Conservation (phyloP, 345 rosid species). For the Theobroma cacao region DNA sequence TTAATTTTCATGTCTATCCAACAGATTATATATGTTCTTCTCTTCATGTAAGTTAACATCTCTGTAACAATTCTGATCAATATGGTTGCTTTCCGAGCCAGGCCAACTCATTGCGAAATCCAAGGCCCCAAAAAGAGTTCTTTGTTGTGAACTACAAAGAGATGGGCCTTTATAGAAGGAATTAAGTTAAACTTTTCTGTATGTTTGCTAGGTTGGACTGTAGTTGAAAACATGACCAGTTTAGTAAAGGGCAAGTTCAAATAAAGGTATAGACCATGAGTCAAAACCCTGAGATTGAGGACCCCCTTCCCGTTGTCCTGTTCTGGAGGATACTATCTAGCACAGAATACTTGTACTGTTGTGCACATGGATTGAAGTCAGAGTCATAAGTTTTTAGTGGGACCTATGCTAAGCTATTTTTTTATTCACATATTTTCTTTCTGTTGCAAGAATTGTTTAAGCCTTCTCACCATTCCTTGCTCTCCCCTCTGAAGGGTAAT, state of each 20-base stretch:
- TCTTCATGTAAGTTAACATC: not conserved
- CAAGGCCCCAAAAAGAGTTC: not conserved
- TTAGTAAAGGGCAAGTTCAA: not conserved
- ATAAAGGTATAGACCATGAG: not conserved
- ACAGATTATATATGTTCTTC: not conserved
- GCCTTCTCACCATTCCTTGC: not conserved
- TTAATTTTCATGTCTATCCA: not conserved
- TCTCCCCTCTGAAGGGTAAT: not conserved
- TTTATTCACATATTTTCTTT: not conserved
- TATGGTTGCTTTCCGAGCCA: not conserved
- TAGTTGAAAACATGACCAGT: not conserved
- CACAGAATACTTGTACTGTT: not conserved
- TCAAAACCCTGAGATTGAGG: not conserved
- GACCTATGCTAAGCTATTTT: slow-evolving; percentile 1
- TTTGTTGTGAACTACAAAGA: not conserved
- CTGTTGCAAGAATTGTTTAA: not conserved
- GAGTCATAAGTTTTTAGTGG: slow-evolving; percentile 8
- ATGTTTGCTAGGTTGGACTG: not conserved
- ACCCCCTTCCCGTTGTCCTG: not conserved
- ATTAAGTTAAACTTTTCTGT: not conserved
- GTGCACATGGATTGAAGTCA: slow-evolving; percentile 5
- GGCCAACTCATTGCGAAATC: not conserved
- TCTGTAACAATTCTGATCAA: not conserved
- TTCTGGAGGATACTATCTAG: not conserved
- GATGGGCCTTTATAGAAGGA: not conserved